phyloP scores from a whole-genome alignment of 1,139 yeast genomes.

The Hansenula sp. region DNA sequence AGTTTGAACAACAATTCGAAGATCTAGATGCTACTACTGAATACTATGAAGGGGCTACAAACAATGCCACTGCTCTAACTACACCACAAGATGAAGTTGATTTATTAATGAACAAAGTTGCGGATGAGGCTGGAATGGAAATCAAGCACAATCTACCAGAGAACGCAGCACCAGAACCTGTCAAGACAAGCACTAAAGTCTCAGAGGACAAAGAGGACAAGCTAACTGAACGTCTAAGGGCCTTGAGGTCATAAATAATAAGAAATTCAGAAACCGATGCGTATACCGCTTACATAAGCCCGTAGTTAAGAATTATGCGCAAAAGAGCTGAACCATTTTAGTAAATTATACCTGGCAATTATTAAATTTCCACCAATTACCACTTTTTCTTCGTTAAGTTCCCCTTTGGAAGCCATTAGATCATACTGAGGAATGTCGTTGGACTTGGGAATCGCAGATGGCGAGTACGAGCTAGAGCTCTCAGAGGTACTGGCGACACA shows the following conservation, averaged over 20 bases:
- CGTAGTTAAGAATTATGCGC: too few relatives aligned
- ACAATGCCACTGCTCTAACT: constrained; percentile 79
- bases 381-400: too few relatives aligned
- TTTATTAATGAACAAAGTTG: constrained; percentile 84
- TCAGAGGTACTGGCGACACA: constrained; percentile 13
- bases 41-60: constrained; percentile 88
- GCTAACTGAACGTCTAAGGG: constrained; percentile 83
- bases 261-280: too few relatives aligned
- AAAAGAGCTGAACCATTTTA: too few relatives aligned
- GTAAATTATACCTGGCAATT: too few relatives aligned
- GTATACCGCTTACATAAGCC: background rate
- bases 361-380: too few relatives aligned
- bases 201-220: constrained; percentile 83
- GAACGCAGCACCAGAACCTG: constrained; percentile 24
- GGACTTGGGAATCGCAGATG: constrained; percentile 16
- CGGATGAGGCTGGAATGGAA: constrained; percentile 97
- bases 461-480: constrained; percentile 20
- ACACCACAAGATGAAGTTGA: constrained; percentile 98
- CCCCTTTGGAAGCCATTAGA: background rate
- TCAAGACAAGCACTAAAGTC: constrained; percentile 38
- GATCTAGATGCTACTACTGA: constrained; percentile 92
- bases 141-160: constrained; percentile 66
- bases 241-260: constrained; percentile 57
- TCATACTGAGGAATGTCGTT: constrained; percentile 1
- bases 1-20: constrained; percentile 93